Conservation (phyloP, 331 rosid genomes). For the Acacia concinna region DNA sequence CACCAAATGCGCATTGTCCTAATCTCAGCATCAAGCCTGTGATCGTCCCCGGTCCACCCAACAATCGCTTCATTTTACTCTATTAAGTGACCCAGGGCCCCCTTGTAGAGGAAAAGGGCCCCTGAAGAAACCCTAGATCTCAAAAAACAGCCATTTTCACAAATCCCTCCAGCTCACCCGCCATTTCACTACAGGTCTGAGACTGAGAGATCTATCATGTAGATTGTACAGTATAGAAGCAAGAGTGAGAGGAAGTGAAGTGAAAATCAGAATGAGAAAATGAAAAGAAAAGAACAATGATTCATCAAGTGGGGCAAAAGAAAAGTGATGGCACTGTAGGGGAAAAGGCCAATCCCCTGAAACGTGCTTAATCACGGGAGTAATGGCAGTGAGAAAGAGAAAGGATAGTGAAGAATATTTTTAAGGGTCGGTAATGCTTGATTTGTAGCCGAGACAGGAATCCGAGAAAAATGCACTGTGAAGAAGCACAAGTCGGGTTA, state of each 20-base stretch:
- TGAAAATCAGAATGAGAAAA: background rate
- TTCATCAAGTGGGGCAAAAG: background rate
- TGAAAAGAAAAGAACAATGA: background rate
- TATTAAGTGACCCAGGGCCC: slow-evolving; percentile 24
- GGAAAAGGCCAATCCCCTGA: background rate
- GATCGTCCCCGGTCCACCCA: slow-evolving; percentile 83
- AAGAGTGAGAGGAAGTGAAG: background rate
- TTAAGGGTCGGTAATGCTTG: background rate
- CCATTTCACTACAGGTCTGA: slow-evolving; percentile 3
- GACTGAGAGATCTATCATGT: background rate
- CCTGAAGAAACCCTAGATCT: slow-evolving; percentile 41
- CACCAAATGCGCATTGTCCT: slow-evolving; percentile 80
- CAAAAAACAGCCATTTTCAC: slow-evolving; percentile 24
- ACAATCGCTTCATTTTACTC: slow-evolving; percentile 57
- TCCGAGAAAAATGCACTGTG: background rate
- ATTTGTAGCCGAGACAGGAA: background rate
- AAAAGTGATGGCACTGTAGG: background rate
- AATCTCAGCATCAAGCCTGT: slow-evolving; percentile 70
- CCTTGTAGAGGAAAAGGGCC: slow-evolving; percentile 24
- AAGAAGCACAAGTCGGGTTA: background rate
- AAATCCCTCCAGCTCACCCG: slow-evolving; percentile 2
- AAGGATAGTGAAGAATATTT: no score
- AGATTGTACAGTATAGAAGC: background rate
- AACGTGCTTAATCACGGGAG: background rate
- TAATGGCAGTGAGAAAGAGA: background rate